Base-by-base conservation (phyloP, 2,329 filamentous ascomycete species). In the Microcyclospora tardicrescens region DNA sequence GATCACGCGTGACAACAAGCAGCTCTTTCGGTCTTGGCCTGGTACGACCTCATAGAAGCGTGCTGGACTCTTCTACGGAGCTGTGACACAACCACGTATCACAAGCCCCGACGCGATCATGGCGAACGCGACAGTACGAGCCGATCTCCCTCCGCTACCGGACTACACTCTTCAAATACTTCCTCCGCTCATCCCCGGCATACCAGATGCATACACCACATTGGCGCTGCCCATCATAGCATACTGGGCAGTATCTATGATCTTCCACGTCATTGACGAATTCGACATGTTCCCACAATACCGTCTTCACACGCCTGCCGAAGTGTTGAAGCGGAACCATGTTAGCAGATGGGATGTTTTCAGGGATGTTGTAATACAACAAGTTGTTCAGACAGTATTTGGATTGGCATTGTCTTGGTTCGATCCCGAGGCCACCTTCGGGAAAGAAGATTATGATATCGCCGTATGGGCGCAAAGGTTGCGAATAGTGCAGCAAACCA, bases 291-390 rank as follows among this genome's bases (percentile, higher is more conserved):
- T 89, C 60, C 80, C 87, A 13, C 77, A 93, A 54, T 95, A 96
- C 64, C 81, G 91, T 46, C 71, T 98, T 32, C 91, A 98, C 64
- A 96, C 91, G 0, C 91, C 91, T 11, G 86, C 85, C 37, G 89
- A 96, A 62, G 81, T 96, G 46, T 60, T 79, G 28, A 84, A 84
- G 61, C 77, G 87, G 52, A 95, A 95, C 62, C 84, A 84, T 55
- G 89, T 85, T 38, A 75, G 82, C 34, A 77, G 85, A 45, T 84
- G 75, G 64, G 81, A 95, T 54, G 86, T 94, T 6, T 75, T 89
- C 45, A 80, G 84, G 59, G 89, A 95, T 67, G 47, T 49, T 63
- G 80, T 95, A 54, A 58, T 96, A 42, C 89, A 98, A 64, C 91
- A 98, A 59, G 60, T 89, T 43, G 83, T 98, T 35, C 91, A 98